These are phyloP conservation scores for Dacryopinax spathularia DNA, from an alignment of 768 basidiomycete genomes.

Conservation along the genomic window DNA sequence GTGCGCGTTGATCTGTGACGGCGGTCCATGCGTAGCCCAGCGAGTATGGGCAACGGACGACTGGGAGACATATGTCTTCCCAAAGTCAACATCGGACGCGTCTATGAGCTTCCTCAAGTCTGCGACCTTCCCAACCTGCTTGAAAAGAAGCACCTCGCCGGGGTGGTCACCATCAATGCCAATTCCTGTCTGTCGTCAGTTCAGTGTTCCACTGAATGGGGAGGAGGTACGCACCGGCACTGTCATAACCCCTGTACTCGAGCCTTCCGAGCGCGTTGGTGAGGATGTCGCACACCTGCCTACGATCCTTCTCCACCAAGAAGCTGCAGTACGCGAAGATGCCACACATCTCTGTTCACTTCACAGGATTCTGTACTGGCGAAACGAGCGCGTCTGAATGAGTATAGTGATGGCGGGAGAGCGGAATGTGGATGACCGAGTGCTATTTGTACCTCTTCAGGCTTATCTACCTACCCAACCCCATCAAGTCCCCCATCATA, in stretches of 20 bases:
- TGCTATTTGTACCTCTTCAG: too few relatives aligned
- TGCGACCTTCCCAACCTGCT: slow-evolving; percentile 95
- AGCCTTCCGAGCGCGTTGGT: not conserved
- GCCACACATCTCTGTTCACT: too few relatives aligned
- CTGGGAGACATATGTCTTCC: slow-evolving; percentile 67
- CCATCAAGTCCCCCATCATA: too few relatives aligned
- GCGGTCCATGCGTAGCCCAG: slow-evolving; percentile 96
- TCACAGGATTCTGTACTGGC: too few relatives aligned
- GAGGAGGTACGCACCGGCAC: slow-evolving; percentile 36
- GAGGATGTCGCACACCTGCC: not conserved
- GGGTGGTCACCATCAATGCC: slow-evolving; percentile 83
- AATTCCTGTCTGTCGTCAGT: slow-evolving; percentile 33
- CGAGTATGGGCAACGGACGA: slow-evolving; percentile 98
- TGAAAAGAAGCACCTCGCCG: slow-evolving; percentile 70
- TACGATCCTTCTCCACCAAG: slow-evolving; percentile 74
- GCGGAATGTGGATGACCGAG: too few relatives aligned
- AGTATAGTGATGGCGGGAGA: not conserved
- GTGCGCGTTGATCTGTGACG: slow-evolving; percentile 82
- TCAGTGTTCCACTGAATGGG: not conserved
- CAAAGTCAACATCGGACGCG: slow-evolving; percentile 50
- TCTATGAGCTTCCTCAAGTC: slow-evolving; percentile 82
- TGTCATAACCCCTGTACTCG: slow-evolving; percentile 88
- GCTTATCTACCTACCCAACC: too few relatives aligned
- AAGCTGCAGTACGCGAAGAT: slow-evolving; percentile 94
- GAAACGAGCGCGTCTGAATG: too few relatives aligned